Percentiles rank a stretch among this genome's conserved stretches.
Evolutionary conservation across 352 stramenopile genomes (phyloP).

Genomic region (Stramenopiles sp.): DNA sequence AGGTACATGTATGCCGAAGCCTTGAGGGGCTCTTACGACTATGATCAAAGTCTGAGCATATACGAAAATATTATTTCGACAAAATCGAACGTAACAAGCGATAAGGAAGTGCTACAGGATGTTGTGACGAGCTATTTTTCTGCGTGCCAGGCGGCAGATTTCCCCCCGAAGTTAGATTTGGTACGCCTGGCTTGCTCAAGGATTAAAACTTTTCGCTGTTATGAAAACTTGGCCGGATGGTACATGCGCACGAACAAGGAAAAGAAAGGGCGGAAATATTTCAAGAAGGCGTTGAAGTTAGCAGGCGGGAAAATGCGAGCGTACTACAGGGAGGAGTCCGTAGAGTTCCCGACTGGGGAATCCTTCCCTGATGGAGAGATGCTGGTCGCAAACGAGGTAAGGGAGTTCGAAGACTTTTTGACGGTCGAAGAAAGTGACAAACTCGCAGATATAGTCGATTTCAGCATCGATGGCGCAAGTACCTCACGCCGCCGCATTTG

Average conservation of each 20-base stretch:
- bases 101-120: slow-evolving; percentile 8
- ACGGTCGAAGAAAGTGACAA: neutral
- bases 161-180: neutral
- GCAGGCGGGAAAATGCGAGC: neutral
- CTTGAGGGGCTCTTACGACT: neutral
- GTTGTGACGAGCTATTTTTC: slow-evolving; percentile 8
- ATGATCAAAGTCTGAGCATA: neutral
- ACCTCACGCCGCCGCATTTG: neutral
- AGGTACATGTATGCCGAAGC: slow-evolving; percentile 2
- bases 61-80: slow-evolving; percentile 7
- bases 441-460: neutral
- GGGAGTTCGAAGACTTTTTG: neutral
- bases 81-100: neutral
- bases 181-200: neutral
- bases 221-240: slow-evolving; percentile 10
- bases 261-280: neutral
- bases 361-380: neutral
- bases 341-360: neutral
- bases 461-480: neutral
- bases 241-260: neutral
- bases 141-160: neutral
- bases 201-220: neutral
- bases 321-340: neutral
- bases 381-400: neutral
- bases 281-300: neutral